A percentile compares a stretch with the other conserved stretches of the same genome.
These are phyloP conservation scores for Monosporascus sp. DNA, from an alignment of 2,329 filamentous ascomycete genomes.

Conservation along the genomic window DNA sequence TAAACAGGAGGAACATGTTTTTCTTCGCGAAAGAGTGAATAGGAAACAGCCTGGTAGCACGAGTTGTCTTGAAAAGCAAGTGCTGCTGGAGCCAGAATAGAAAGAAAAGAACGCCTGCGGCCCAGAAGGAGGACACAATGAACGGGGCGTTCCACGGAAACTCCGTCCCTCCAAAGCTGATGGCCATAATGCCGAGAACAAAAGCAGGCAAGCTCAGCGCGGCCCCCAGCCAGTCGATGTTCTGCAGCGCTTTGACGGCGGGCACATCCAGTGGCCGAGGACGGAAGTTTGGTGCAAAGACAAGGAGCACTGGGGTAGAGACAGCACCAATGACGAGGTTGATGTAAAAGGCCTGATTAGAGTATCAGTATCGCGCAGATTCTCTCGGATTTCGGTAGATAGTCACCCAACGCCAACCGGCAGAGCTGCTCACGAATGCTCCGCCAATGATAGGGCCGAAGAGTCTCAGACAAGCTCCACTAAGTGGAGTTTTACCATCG, in stretches of 20 bases:
- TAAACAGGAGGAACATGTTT: too few species aligned
- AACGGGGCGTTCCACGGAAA: neutral
- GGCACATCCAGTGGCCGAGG: neutral
- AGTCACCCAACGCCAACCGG: neutral
- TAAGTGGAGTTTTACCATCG: too few species aligned
- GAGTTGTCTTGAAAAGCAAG: neutral
- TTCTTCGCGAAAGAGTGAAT: too few species aligned
- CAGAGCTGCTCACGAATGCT: neutral
- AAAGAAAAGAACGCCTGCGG: neutral
- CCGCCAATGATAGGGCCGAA: neutral
- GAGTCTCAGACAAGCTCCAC: too few species aligned
- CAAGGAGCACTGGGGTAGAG: neutral
- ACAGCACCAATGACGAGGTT: neutral
- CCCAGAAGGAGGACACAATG: neutral
- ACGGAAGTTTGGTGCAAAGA: neutral
- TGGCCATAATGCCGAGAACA: neutral
- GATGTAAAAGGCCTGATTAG: neutral
- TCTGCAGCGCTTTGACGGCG: neutral
- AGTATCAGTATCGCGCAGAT: neutral
- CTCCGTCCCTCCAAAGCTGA: neutral
- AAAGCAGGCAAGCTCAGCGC: neutral
- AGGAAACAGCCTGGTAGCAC: too few species aligned
- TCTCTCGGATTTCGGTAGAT: neutral
- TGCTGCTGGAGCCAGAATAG: neutral
- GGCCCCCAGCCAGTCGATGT: neutral